Evolutionary conservation across 2,329 filamentous ascomycete species (phyloP).

Genomic region (Trichocomaceae sp.): DNA sequence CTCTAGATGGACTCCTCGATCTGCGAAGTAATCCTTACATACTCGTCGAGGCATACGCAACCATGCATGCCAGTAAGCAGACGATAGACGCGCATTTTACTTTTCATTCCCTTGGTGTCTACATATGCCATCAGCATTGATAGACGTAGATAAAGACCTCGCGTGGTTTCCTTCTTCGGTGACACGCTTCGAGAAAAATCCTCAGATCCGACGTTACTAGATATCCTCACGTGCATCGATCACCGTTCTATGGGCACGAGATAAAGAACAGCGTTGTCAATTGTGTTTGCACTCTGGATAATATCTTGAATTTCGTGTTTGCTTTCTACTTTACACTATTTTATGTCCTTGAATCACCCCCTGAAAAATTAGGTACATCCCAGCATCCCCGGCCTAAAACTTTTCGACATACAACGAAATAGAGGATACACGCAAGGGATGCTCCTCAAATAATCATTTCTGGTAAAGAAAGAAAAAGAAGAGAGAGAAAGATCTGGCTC

Average conservation of each 20-base stretch:
- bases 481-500: background rate
- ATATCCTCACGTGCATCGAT: background rate
- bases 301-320: background rate
- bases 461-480: background rate
- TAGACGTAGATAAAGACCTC: background rate
- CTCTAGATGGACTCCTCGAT: background rate
- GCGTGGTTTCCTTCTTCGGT: background rate
- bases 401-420: background rate
- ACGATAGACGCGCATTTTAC: no score
- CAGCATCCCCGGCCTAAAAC: background rate
- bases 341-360: background rate
- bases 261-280: background rate
- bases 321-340: background rate
- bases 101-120: no score
- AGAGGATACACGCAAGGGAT: background rate
- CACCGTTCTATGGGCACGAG: background rate
- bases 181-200: background rate
- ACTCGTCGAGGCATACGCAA: background rate
- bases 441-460: background rate
- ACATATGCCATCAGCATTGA: background rate
- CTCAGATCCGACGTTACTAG: background rate
- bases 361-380: background rate
- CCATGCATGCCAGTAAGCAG: no score
- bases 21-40: background rate
- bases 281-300: background rate